Evolutionary conservation across 139 green algal species (phyloP), one percentile per base, ranked within the genome.

Genomic region (Chlamydomonas eustigma): DNA sequence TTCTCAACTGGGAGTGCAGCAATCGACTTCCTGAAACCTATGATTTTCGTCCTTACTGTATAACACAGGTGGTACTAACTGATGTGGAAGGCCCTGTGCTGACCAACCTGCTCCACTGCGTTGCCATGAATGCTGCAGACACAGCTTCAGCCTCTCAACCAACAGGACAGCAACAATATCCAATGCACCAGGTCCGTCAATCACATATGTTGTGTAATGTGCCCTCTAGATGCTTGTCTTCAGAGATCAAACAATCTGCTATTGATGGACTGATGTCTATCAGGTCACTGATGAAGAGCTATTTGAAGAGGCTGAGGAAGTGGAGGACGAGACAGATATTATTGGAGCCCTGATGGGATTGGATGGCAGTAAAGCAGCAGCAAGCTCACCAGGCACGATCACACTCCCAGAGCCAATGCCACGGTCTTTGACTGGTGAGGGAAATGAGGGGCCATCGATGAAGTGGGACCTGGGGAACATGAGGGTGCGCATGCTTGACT

Each of bases 31-130:
- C n/a, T n/a, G n/a, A n/a, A n/a, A n/a, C n/a, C n/a, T n/a, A n/a
- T n/a, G n/a, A n/a, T n/a, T n/a, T n/a, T n/a, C n/a, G n/a, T n/a
- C n/a, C n/a, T n/a, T n/a, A n/a, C n/a, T n/a, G n/a, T n/a, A n/a
- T n/a, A n/a, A n/a, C n/a, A 35, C 66, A 87, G 58, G 88, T 93
- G 63, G 65, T 87, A n/a, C 64, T 96, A 30, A 91, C 80, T 5
- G 89, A 96, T 68, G 81, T 92, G 51, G 88, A 92, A 52, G 85
- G 79, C 3, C 36, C 81, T 1, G 83, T 94, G 44, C 80, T 94
- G 64, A 37, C 51, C 30, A 94, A 93, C 74, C 81, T 94, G 51
- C 77, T 78, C 1, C 70, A 84, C 5, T 91, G 88, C 83, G 75
- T 88, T 75, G 76, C 86, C 51, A 63, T 92, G 3, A 92, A 92